Percentiles rank a stretch among this genome's conserved stretches.
phyloP scores from a whole-genome alignment of 306 rosid genomes.

The Carpinus fangiana region DNA sequence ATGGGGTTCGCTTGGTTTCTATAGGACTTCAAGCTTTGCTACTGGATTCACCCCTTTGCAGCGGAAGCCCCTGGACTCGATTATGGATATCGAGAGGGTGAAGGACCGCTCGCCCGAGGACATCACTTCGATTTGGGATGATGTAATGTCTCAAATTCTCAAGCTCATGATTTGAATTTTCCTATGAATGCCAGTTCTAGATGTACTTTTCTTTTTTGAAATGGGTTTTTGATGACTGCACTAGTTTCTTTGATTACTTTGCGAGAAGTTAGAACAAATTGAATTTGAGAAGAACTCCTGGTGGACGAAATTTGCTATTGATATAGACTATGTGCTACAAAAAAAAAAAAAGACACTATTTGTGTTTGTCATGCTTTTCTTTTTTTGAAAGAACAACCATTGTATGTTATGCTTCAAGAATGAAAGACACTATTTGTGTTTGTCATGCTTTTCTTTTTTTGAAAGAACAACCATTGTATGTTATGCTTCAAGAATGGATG shows the following conservation, averaged over 20 bases:
- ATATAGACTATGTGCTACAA: neutral
- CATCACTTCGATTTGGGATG: slow-evolving; percentile 82
- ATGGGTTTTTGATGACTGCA: neutral
- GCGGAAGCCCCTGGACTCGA: slow-evolving; percentile 75
- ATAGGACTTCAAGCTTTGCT: slow-evolving; percentile 69
- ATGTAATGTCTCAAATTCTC: slow-evolving; percentile 50
- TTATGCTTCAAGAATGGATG: neutral
- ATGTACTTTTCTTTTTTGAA: slow-evolving; percentile 5
- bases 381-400: too few relatives aligned
- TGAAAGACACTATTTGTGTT: neutral
- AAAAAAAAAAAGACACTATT: neutral
- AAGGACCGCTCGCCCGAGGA: slow-evolving; percentile 74
- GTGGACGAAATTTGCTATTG: neutral
- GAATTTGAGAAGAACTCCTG: neutral
- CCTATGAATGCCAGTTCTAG: neutral
- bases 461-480: too few relatives aligned
- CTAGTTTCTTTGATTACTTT: neutral
- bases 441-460: neutral
- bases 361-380: neutral
- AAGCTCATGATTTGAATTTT: neutral
- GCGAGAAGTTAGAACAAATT: neutral
- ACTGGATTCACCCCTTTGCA: slow-evolving; percentile 77
- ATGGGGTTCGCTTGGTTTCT: slow-evolving; percentile 78
- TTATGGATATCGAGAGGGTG: slow-evolving; percentile 65
- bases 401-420: neutral